Evolutionary conservation across 2,329 filamentous ascomycete genomes (phyloP), one percentile per base, ranked within the genome.

Genomic region (Fusarium lateritium): DNA sequence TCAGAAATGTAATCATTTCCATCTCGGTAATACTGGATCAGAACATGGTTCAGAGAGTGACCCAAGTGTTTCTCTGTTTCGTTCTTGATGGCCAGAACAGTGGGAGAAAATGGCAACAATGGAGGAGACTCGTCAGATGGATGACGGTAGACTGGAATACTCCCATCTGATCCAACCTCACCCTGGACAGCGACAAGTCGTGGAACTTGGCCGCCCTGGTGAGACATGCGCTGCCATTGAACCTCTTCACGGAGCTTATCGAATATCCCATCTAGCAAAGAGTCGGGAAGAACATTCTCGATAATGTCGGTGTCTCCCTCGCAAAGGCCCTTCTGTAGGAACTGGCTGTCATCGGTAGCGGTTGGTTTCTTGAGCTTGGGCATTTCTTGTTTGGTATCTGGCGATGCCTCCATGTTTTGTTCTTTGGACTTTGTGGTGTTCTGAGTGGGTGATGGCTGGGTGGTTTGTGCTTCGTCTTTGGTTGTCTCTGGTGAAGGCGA

Each of bases 1-100:
- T 99, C 96, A 1, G 93, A 96, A 66, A 99, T 99, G 77, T 94
- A 94, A 79, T 99, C 96, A 47, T 88, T 89, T 4, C 95, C 93
- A 71, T 87, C 86, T n/a, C 96, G 92, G 76, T 99, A 99, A 60
- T 94, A 88, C 76, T 99, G 96, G 45, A 99, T 97, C 47, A 99
- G 82, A 2, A 91, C 94, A 77, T 99, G 96, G 75, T 99, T 99
- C 42, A 99, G 81, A 1, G 88, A 82, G 74, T 98, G 96, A 1
- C 92, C 91, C 2, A 97, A 85, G 17, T 88, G 83, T 57, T 86
- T 84, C 77, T 97, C 93, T 0, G 94, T 91, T 56, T 86, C 85
- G 15, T 81, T 78, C 62, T 91, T 90, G 61, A 98, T 90, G 36
- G 84, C 80, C 19, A 89, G 80, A 1, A 98, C 92, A 0, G 89